phyloP scores from a whole-genome alignment of 2,329 filamentous ascomycete genomes.

The Cladophialophora bantiana region DNA sequence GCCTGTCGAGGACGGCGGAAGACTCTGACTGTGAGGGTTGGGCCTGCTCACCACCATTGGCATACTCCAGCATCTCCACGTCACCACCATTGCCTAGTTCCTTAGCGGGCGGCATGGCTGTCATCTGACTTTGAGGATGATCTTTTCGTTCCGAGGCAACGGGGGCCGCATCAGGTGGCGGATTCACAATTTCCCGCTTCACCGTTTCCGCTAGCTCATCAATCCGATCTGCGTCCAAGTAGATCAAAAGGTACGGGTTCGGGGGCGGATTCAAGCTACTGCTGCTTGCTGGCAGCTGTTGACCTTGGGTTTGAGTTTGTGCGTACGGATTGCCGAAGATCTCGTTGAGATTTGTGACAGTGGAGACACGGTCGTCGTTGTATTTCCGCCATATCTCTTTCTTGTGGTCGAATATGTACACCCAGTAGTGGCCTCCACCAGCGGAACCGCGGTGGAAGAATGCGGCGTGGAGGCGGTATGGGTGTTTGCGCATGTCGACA shows the following conservation, averaged over 20 bases:
- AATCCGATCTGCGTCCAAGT: constrained; percentile 73
- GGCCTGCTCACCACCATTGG: constrained; percentile 38
- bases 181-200: constrained; percentile 49
- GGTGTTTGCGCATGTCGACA: constrained; percentile 66
- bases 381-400: constrained; percentile 86
- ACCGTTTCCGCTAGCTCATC: constrained; percentile 65
- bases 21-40: background rate
- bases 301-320: constrained; percentile 17
- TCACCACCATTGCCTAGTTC: constrained; percentile 16
- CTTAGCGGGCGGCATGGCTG: constrained; percentile 28
- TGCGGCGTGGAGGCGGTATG: constrained; percentile 86
- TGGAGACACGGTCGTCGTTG: constrained; percentile 84
- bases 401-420: constrained; percentile 92
- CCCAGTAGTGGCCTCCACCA: constrained; percentile 89
- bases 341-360: constrained; percentile 65
- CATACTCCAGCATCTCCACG: constrained; percentile 35
- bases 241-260: constrained; percentile 67
- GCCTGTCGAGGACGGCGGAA: background rate
- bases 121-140: constrained; percentile 32
- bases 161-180: constrained; percentile 30
- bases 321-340: constrained; percentile 57
- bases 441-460: constrained; percentile 81
- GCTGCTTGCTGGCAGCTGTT: background rate
- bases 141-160: constrained; percentile 5
- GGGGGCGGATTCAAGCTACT: constrained; percentile 60